Conservation (phyloP, 108 stramenopile species). For the Cyclotella sp. region DNA sequence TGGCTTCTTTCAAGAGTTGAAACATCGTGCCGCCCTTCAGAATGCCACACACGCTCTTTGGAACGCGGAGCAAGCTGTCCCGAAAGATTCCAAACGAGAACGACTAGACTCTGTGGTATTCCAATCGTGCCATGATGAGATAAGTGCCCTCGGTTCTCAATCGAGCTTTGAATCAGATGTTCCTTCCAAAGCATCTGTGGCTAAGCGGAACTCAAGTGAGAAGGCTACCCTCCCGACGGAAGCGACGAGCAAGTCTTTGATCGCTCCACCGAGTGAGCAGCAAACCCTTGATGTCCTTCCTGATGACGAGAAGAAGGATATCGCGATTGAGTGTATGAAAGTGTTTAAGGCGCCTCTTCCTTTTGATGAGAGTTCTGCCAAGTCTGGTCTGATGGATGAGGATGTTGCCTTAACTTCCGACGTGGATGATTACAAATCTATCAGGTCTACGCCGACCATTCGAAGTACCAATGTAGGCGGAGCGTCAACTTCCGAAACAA, state of each 20-base stretch:
- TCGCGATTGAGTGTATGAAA: conserved; percentile 1
- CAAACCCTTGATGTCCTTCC: background rate
- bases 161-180: conserved; percentile 1
- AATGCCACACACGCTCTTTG: background rate
- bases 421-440: background rate
- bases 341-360: conserved; percentile 14
- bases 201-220: background rate
- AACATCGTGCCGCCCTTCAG: background rate
- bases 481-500: too few species aligned
- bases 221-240: background rate
- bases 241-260: background rate
- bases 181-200: background rate
- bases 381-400: background rate
- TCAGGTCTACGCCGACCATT: too few species aligned
- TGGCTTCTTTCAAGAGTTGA: conserved; percentile 9
- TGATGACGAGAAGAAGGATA: conserved; percentile 17
- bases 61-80: background rate
- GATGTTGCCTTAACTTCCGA: background rate
- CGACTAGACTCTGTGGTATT: background rate
- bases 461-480: too few species aligned
- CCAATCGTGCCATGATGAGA: background rate
- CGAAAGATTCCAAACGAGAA: background rate
- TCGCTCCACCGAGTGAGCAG: too few species aligned
- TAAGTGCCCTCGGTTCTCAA: background rate
- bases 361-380: conserved; percentile 10